Evolutionary conservation across 1,284 basidiomycete species (phyloP).

Genomic region (Irpex sp.): DNA sequence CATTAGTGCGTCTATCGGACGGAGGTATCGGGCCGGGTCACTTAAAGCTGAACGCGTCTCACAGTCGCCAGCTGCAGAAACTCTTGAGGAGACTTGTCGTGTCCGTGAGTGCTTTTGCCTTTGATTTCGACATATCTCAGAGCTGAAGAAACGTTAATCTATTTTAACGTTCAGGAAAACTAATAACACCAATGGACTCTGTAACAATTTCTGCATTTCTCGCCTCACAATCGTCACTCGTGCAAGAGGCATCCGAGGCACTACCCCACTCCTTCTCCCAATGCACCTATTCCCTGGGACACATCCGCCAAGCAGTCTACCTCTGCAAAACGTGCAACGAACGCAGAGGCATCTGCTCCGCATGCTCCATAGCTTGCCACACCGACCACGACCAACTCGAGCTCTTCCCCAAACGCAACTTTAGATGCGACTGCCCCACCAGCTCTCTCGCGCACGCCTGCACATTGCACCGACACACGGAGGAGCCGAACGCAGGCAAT

Average conservation of each 20-base stretch:
- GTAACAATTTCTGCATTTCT: conserved; percentile 32
- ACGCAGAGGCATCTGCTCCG: conserved; percentile 59
- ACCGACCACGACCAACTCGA: conserved; percentile 79
- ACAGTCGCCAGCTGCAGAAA: no score
- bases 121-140: no score
- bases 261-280: conserved; percentile 73
- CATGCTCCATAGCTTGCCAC: conserved; percentile 82
- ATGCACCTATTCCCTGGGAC: conserved; percentile 65
- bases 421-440: conserved; percentile 81
- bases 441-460: conserved; percentile 53
- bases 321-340: conserved; percentile 70
- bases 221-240: conserved; percentile 56
- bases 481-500: conserved; percentile 57
- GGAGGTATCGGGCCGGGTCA: no score
- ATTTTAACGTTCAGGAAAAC: not conserved
- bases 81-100: no score
- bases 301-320: conserved; percentile 67
- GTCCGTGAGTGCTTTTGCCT: no score
- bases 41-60: no score
- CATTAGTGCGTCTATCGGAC: no score
- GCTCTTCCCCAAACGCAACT: conserved; percentile 77
- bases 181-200: conserved; percentile 11
- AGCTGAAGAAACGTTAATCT: no score
- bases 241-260: conserved; percentile 66
- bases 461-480: conserved; percentile 49